Evolutionary conservation across 2,329 filamentous ascomycete genomes (phyloP), one percentile per base, ranked within the genome.

Genomic region (Colletotrichum agaves): DNA sequence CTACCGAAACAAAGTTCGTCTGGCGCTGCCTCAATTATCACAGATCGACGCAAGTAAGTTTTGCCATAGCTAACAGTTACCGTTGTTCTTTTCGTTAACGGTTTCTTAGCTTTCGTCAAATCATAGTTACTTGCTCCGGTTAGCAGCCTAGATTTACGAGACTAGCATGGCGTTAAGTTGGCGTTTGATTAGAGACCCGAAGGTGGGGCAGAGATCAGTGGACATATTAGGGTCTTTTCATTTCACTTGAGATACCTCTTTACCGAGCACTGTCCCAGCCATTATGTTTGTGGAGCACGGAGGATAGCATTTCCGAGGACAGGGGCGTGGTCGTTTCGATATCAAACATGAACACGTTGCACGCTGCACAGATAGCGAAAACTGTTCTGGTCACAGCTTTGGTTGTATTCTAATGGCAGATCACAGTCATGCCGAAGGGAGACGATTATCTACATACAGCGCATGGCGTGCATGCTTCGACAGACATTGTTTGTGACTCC

Each of bases 31-130:
- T 64, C 91, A 96, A 78, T 83, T 99, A 59, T 88, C 88, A 77
- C 94, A 99, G 83, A 98, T 99, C 77, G 96, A 99, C 87, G 96
- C 96, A 67, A 97, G 95, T 98, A 85, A 89, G 94, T 93, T 4
- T 27, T n/a, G 31, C 23, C 21, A 6, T 17, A 17, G 11, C 27
- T 27, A 12, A 10, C n/a, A 8, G 21, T 11, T 7, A 21, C 17
- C 5, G 2, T 33, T 27, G 4, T 19, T 8, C n/a, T 19, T 27
- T 5, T 4, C 27, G 49, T 67, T 71, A 39, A 71, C 43, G 12
- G 10, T 23, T 6, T 1, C 5, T 43, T 23, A 71, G 70, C 70
- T n/a, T 71, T 64, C 47, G 67, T 71, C 55, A 71, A 65, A 53
- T 58, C 70, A 41, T 71, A 52, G 70, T 57, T 23, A 52, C 44